phyloP scores from a whole-genome alignment of 306 rosid genomes.

The Citrullus mucosospermus region DNA sequence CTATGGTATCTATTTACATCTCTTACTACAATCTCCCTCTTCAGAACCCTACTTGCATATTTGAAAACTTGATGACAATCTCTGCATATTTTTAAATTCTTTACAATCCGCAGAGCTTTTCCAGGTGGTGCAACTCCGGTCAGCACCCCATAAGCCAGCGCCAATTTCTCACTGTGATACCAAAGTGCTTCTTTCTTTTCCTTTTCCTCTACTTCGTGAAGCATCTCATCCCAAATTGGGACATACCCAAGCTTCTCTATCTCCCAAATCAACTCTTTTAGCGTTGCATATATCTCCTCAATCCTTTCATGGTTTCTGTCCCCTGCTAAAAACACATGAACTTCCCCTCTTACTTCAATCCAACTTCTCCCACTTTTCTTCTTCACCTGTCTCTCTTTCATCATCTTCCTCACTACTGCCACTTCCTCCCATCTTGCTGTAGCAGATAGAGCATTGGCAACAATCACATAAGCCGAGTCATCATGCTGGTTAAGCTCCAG shows the following conservation, averaged over 20 bases:
- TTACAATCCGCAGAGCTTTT: slow-evolving; percentile 62
- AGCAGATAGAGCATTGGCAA: slow-evolving; percentile 51
- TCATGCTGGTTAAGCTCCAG: slow-evolving; percentile 57
- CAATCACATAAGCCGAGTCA: slow-evolving; percentile 66
- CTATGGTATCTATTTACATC: slow-evolving; percentile 77
- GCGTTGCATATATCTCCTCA: slow-evolving; percentile 42
- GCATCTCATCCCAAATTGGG: slow-evolving; percentile 57
- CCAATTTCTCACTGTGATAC: slow-evolving; percentile 84
- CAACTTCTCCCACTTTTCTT: slow-evolving; percentile 81
- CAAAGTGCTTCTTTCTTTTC: slow-evolving; percentile 65
- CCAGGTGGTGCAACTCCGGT: slow-evolving; percentile 47
- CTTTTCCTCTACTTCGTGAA: slow-evolving; percentile 51
- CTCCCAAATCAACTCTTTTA: slow-evolving; percentile 42
- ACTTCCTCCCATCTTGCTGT: slow-evolving; percentile 78
- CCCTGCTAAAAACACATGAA: slow-evolving; percentile 66
- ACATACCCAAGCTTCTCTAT: slow-evolving; percentile 60
- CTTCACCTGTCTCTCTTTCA: slow-evolving; percentile 56
- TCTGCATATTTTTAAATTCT: slow-evolving; percentile 82
- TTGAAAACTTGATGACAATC: slow-evolving; percentile 73
- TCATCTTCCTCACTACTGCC: slow-evolving; percentile 58
- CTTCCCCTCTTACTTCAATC: slow-evolving; percentile 71
- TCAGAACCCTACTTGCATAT: slow-evolving; percentile 48
- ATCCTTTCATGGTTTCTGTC: slow-evolving; percentile 58
- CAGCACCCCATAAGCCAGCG: slow-evolving; percentile 65
- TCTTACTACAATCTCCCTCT: slow-evolving; percentile 71